Base-by-base conservation (phyloP, 345 rosid species). In the Brassica nigra region DNA sequence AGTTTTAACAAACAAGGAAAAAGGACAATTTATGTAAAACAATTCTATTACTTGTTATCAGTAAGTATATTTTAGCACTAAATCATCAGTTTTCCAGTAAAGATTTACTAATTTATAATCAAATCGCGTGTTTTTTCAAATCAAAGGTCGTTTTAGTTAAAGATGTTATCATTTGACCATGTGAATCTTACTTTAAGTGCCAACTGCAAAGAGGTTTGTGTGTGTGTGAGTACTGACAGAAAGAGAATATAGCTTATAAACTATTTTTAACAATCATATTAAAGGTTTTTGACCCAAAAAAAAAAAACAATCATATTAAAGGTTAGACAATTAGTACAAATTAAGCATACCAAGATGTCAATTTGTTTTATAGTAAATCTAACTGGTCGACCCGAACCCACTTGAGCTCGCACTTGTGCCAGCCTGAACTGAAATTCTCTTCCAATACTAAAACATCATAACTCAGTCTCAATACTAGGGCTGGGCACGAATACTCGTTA, bases 101-200 rank as follows among this genome's bases (percentile, higher is more conserved):
- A 73, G n/a, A 8, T 31, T 58, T 58, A 16, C 62, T 72, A 57
- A 16, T 12, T 54, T 9, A 71, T 20, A 61, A 59, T 42, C 7
- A 62, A 37, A 12, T 75, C 28, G 83, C 71, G 23, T 37, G 72
- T 55, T 75, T 69, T 69, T 63, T 62, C 44, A 74, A 73, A 79
- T 69, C 18, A 84, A 65, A 81, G 70, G 31, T 66, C 71, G 36
- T 36, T 31, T 71, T 23, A 62, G 57, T 67, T 78, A 83, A 83
- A 81, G 85, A 47, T 68, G 86, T 77, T 54, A 70, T 89, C 81
- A 89, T 87, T 83, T 75, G 67, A 75, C 73, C 89, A 87, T 89
- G 88, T 88, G 87, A 70, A 74, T 70, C 76, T 28, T 61, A 37
- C 81, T 81, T 83, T 81, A 71, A 42, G 20, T 75, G 80, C 73